Evolutionary conservation across 441 rosid species (phyloP).

Genomic region (Adansonia grandidieri): DNA sequence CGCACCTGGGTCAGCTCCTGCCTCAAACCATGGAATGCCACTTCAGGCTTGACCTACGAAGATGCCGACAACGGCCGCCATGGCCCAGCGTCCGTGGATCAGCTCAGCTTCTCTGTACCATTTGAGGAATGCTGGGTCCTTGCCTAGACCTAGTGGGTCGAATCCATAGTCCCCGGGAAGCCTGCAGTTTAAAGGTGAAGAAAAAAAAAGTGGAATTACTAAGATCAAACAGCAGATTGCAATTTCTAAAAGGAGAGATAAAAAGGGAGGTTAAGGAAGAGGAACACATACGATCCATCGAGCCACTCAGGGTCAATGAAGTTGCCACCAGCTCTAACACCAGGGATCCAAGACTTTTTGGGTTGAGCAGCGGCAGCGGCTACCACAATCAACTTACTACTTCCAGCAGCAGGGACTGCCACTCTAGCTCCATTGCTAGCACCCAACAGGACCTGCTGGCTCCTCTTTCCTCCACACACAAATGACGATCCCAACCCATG

Average conservation of each 20-base stretch:
- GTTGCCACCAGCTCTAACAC: slow-evolving; percentile 83
- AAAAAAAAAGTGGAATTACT: slow-evolving; percentile 85
- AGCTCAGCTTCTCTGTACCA: slow-evolving; percentile 65
- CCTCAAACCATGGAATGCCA: slow-evolving; percentile 95
- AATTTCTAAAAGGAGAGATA: no score
- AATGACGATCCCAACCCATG: slow-evolving; percentile 82
- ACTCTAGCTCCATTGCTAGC: slow-evolving; percentile 30
- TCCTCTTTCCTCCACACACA: slow-evolving; percentile 54
- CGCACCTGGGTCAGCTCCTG: slow-evolving; percentile 88
- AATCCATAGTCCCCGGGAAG: slow-evolving; percentile 96
- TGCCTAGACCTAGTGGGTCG: slow-evolving; percentile 91
- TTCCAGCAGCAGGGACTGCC: slow-evolving; percentile 27
- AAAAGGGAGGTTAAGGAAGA: not conserved
- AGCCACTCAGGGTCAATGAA: slow-evolving; percentile 95
- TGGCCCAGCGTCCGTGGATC: slow-evolving; percentile 91
- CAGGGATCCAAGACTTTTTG: slow-evolving; percentile 94
- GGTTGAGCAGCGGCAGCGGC: slow-evolving; percentile 63
- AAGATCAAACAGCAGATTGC: slow-evolving; percentile 90
- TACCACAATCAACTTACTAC: slow-evolving; percentile 51
- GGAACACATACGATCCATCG: slow-evolving; percentile 88
- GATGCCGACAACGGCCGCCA: slow-evolving; percentile 89
- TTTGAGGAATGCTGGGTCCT: slow-evolving; percentile 89
- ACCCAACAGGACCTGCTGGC: slow-evolving; percentile 46
- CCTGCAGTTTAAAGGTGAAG: slow-evolving; percentile 72
- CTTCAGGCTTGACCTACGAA: slow-evolving; percentile 96